phyloP scores from a whole-genome alignment of 2,329 filamentous ascomycete genomes.

The Rutstroemia sp. region DNA sequence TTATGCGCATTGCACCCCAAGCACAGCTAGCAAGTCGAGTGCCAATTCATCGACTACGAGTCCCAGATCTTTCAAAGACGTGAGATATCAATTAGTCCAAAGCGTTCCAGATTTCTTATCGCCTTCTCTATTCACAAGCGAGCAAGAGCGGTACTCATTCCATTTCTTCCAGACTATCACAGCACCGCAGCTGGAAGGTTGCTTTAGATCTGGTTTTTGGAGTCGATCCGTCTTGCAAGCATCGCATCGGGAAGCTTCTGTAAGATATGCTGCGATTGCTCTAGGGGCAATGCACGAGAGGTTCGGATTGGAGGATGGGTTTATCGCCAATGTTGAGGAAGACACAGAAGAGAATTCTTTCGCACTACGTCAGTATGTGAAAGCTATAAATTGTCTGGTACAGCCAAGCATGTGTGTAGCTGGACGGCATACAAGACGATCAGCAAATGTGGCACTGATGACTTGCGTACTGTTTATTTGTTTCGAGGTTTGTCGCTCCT shows the following conservation, averaged over 20 bases:
- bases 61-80: neutral
- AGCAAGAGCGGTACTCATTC: conserved; percentile 38
- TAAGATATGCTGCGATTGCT: conserved; percentile 17
- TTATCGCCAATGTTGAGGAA: neutral
- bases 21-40: neutral
- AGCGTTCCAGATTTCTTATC: neutral
- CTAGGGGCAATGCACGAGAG: conserved; percentile 17
- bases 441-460: conserved; percentile 14
- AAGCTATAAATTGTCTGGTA: conserved; percentile 11
- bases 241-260: conserved; percentile 38
- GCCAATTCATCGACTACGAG: neutral
- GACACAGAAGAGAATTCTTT: conserved; percentile 9
- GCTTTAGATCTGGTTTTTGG: conserved; percentile 58
- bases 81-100: neutral
- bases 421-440: conserved; percentile 4
- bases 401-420: conserved; percentile 13
- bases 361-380: conserved; percentile 15
- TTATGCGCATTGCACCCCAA: conserved; percentile 3
- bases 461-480: conserved; percentile 18
- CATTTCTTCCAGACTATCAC: conserved; percentile 52
- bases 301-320: conserved; percentile 6
- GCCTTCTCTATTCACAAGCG: neutral
- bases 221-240: conserved; percentile 51
- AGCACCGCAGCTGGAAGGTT: conserved; percentile 54
- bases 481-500: conserved; percentile 14